phyloP scores from a whole-genome alignment of 768 basidiomycete genomes.

The Amanita rubescens region DNA sequence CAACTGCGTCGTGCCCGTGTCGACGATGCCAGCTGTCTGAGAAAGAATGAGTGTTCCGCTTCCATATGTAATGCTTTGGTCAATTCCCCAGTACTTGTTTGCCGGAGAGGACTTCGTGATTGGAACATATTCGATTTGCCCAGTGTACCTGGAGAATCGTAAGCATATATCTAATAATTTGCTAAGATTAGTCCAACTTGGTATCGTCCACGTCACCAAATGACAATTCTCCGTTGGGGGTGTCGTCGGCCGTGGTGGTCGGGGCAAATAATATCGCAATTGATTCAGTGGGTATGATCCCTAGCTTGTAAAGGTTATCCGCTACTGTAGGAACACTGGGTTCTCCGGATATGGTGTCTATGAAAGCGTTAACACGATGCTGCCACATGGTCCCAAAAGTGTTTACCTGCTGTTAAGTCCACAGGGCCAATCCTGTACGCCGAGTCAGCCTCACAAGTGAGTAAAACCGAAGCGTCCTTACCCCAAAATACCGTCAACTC shows the following conservation, averaged over 20 bases:
- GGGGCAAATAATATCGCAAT: constrained; percentile 50
- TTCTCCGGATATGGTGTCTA: constrained; percentile 32
- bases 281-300: constrained; percentile 34
- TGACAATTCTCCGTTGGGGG: constrained; percentile 45
- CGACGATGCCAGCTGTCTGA: constrained; percentile 39
- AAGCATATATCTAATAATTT: constrained; percentile 20
- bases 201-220: constrained; percentile 45
- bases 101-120: constrained; percentile 38
- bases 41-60: constrained; percentile 24
- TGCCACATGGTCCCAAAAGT: too few species aligned
- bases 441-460: neutral
- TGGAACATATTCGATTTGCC: constrained; percentile 23
- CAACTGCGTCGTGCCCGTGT: constrained; percentile 47
- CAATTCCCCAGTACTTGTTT: constrained; percentile 44
- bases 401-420: constrained; percentile 32
- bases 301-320: constrained; percentile 46
- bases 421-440: constrained; percentile 40
- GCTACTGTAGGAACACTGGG: constrained; percentile 44
- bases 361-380: neutral
- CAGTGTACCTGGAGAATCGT: constrained; percentile 16
- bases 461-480: constrained; percentile 7
- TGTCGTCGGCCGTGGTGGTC: constrained; percentile 24
- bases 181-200: constrained; percentile 28
- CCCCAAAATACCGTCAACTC: constrained; percentile 49
- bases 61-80: constrained; percentile 41